Conservation (phyloP, 148 eudicot genomes). For the Rhododendron simsii region DNA sequence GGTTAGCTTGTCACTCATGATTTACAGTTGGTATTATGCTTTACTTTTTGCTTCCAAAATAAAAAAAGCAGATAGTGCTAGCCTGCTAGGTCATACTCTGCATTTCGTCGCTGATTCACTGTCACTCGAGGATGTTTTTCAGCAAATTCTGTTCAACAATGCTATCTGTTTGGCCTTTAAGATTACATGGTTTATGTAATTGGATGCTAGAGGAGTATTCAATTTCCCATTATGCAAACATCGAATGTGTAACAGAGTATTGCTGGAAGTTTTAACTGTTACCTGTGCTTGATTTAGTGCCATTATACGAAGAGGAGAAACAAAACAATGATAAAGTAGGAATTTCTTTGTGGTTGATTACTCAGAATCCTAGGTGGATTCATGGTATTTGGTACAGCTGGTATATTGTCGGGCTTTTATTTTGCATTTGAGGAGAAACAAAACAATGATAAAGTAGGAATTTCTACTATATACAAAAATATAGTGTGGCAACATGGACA, state of each 20-base stretch:
- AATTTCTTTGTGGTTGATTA: not conserved
- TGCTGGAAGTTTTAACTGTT: not conserved
- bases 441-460: not conserved
- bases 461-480: not conserved
- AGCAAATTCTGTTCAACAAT: not conserved
- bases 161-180: not conserved
- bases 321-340: no score
- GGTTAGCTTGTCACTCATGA: constrained; percentile 40
- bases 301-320: not conserved
- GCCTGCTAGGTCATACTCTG: not conserved
- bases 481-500: not conserved
- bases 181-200: constrained; percentile 2
- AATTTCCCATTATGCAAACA: not conserved
- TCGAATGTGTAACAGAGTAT: not conserved
- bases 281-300: not conserved
- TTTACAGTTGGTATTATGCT: not conserved
- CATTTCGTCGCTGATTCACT: not conserved
- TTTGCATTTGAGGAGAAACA: not conserved
- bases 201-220: not conserved
- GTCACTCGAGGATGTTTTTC: not conserved
- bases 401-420: not conserved
- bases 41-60: not conserved
- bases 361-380: not conserved
- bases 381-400: not conserved
- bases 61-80: not conserved